Conservation (phyloP, 495 filamentous ascomycete species). For the Aspergillus kassunensis region DNA sequence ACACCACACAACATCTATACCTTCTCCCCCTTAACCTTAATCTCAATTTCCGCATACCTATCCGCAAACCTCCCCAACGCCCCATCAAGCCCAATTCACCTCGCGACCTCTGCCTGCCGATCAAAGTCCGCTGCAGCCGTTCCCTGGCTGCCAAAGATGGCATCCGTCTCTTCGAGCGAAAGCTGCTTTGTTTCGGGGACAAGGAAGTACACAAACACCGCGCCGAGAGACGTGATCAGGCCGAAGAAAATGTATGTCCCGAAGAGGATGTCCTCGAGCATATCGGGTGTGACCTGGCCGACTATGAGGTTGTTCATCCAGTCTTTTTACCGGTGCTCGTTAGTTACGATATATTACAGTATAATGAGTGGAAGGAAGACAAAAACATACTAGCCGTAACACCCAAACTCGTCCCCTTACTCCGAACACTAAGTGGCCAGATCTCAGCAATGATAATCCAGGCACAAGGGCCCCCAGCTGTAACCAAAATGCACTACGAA, state of each 20-base stretch:
- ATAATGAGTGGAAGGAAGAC: slow-evolving; percentile 4
- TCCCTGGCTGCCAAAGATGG: slow-evolving; percentile 65
- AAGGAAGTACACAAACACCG: slow-evolving; percentile 45
- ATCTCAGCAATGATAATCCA: slow-evolving; percentile 70
- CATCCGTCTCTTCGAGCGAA: slow-evolving; percentile 53
- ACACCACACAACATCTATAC: too few relatives aligned
- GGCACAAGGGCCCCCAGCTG: slow-evolving; percentile 65
- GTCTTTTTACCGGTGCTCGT: slow-evolving; percentile 5
- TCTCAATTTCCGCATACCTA: not conserved
- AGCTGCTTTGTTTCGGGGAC: slow-evolving; percentile 56
- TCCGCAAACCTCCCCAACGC: slow-evolving; percentile 7
- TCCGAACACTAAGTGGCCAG: slow-evolving; percentile 69
- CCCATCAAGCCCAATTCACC: slow-evolving; percentile 59
- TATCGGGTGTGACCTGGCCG: slow-evolving; percentile 69
- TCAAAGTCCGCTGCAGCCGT: slow-evolving; percentile 60
- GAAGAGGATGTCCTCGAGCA: slow-evolving; percentile 60
- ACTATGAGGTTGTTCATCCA: slow-evolving; percentile 65
- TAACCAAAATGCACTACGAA: slow-evolving; percentile 68
- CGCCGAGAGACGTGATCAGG: slow-evolving; percentile 57
- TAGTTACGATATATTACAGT: too few relatives aligned
- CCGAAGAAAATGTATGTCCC: slow-evolving; percentile 75
- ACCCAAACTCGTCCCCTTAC: slow-evolving; percentile 70
- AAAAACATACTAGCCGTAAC: slow-evolving; percentile 47
- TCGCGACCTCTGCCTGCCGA: slow-evolving; percentile 63
- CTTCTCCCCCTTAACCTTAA: not conserved